Evolutionary conservation across 2,329 filamentous ascomycete species (phyloP), one percentile per base, ranked within the genome.

Genomic region (Aspergillus sp.): DNA sequence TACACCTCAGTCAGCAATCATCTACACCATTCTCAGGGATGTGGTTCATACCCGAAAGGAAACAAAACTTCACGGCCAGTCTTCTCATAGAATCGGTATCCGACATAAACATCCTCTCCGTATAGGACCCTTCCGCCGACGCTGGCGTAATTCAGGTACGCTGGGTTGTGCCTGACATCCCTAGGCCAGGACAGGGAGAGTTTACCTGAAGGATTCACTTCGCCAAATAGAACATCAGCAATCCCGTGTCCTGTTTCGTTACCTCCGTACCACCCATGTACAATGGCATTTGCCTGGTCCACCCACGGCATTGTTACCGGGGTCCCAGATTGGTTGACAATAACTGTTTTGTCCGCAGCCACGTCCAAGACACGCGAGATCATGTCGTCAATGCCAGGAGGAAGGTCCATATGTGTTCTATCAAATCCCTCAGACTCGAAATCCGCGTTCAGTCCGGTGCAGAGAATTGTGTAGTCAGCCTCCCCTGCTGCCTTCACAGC

Each of bases 171-270:
- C 66, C 86, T 82, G 1, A 87, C 69, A 40, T 79, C 77, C 54
- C 77, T 79, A 0, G 90, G 90, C 75, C 91, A 92, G 3, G 83
- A 88, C 23, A 91, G 80, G 0, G 89, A 87, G 3, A 92, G 79
- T 70, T 91, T 91, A 15, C 86, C 90, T 45, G 83, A 87, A 0
- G 90, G 90, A 67, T 88, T 91, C 37, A 84, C 81, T 55, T 87
- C 82, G 41, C 89, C 90, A 58, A 90, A 89, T 1, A 93, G 76
- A 3, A 92, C 81, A 64, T 93, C 89, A 0, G 88, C 89, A 63
- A 93, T 87, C n/a, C 86, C 87, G 68, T 92, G 90, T 6, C 90
- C 90, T 1, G 87, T 89, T 76, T 93, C 90, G 65, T 93, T 90
- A 14, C 90, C 90, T 58, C 89, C 88, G 66, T 91, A 93, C 89